Evolutionary conservation across 352 stramenopile species (phyloP).

Genomic region (Phytophthora boehmeriae): DNA sequence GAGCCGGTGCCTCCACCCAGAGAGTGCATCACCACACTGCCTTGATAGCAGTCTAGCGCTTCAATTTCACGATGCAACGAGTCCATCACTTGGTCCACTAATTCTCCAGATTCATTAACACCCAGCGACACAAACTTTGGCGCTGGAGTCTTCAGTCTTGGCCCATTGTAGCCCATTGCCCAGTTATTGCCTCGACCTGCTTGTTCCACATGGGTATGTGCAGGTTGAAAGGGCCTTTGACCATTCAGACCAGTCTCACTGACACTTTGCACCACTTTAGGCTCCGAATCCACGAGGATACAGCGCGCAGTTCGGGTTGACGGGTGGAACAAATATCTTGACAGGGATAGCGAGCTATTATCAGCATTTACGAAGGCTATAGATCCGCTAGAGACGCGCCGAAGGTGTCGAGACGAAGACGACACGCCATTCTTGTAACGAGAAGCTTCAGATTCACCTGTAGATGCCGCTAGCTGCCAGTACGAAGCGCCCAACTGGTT

Average conservation of each 20-base stretch:
- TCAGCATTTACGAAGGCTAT: slow-evolving; percentile 2
- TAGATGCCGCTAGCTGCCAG: slow-evolving; percentile 50
- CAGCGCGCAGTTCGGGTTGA: slow-evolving; percentile 50
- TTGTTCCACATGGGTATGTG: slow-evolving; percentile 65
- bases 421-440: neutral
- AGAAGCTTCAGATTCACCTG: neutral
- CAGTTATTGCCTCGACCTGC: slow-evolving; percentile 88
- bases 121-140: slow-evolving; percentile 37
- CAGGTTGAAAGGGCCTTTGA: slow-evolving; percentile 34
- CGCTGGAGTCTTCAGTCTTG: slow-evolving; percentile 22
- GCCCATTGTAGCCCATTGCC: slow-evolving; percentile 82
- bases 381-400: slow-evolving; percentile 1
- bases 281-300: slow-evolving; percentile 83
- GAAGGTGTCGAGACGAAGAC: slow-evolving; percentile 5
- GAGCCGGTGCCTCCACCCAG: slow-evolving; percentile 83
- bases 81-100: slow-evolving; percentile 78
- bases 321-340: slow-evolving; percentile 59
- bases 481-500: slow-evolving; percentile 80
- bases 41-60: slow-evolving; percentile 66
- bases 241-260: slow-evolving; percentile 2
- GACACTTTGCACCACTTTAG: slow-evolving; percentile 67
- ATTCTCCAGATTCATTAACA: slow-evolving; percentile 43
- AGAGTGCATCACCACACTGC: slow-evolving; percentile 80
- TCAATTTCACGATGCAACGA: slow-evolving; percentile 79
- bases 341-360: slow-evolving; percentile 21